These are phyloP conservation scores for Saccharomycopsis sp. DNA, from an alignment of 805 yeast genomes.

Conservation along the genomic window DNA sequence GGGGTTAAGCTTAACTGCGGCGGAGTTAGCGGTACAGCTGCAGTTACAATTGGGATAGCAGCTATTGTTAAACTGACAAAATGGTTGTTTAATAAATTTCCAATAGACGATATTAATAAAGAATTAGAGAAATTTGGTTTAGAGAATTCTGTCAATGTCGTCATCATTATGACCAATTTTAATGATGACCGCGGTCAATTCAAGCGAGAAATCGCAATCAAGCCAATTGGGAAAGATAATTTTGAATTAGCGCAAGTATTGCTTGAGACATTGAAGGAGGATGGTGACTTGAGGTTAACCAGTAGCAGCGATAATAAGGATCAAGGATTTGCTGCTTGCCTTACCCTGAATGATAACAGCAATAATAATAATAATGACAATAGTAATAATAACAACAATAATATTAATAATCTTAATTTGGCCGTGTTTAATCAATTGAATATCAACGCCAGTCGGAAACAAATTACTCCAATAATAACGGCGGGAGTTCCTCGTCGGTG, in stretches of 20 bases:
- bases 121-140: conserved; percentile 28
- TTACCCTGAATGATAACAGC: no score
- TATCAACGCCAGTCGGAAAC: conserved; percentile 69
- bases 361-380: no score
- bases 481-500: no score
- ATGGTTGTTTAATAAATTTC: conserved; percentile 37
- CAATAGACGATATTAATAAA: conserved; percentile 23
- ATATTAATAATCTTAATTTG: no score
- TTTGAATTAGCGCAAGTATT: no score
- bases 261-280: no score
- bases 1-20: conserved; percentile 21
- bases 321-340: no score
- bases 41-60: conserved; percentile 56
- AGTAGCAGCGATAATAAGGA: no score
- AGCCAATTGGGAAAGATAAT: conserved; percentile 6
- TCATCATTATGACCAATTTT: conserved; percentile 44
- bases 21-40: conserved; percentile 14
- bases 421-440: conserved; percentile 42
- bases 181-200: conserved; percentile 28
- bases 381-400: no score
- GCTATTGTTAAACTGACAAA: conserved; percentile 59
- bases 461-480: conserved; percentile 87
- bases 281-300: no score
- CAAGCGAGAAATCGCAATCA: conserved; percentile 39
- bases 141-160: conserved; percentile 25